phyloP scores from a whole-genome alignment of 2,329 filamentous ascomycete species.

The Apiospora koreana region DNA sequence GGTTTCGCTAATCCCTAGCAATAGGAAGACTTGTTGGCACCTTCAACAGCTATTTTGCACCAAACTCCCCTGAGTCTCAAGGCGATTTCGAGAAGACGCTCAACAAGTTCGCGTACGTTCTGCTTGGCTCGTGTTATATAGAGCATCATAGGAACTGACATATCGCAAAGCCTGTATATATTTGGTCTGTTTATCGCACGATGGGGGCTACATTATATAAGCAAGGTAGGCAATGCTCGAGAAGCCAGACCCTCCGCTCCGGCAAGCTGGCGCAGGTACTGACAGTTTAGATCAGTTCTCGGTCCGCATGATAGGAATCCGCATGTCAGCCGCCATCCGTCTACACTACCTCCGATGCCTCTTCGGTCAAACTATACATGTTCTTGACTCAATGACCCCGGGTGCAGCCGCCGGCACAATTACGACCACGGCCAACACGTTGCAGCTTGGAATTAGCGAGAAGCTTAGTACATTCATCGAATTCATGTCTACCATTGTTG shows the following conservation, averaged over 20 bases:
- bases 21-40: constrained; percentile 46
- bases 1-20: constrained; percentile 15
- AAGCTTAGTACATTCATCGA: constrained; percentile 62
- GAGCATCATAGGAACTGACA: constrained; percentile 15
- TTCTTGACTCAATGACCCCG: constrained; percentile 65
- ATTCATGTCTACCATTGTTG: constrained; percentile 51
- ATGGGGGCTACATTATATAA: constrained; percentile 63
- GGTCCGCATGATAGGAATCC: constrained; percentile 63
- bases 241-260: neutral
- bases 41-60: constrained; percentile 47
- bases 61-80: constrained; percentile 33
- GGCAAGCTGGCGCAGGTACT: neutral
- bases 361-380: constrained; percentile 66
- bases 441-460: constrained; percentile 67
- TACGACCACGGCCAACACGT: constrained; percentile 61
- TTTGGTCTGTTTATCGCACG: constrained; percentile 70
- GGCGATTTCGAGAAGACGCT: constrained; percentile 42
- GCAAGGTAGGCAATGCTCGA: constrained; percentile 43
- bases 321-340: constrained; percentile 61
- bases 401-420: constrained; percentile 65
- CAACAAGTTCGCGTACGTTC: constrained; percentile 46
- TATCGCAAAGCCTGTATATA: constrained; percentile 58
- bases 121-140: neutral
- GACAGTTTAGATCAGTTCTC: constrained; percentile 43
- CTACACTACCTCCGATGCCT: constrained; percentile 65